A percentile compares a stretch with the other conserved stretches of the same genome.
phyloP scores from a whole-genome alignment of 2,329 filamentous ascomycete species.

The Tolypocladium guangdongense region DNA sequence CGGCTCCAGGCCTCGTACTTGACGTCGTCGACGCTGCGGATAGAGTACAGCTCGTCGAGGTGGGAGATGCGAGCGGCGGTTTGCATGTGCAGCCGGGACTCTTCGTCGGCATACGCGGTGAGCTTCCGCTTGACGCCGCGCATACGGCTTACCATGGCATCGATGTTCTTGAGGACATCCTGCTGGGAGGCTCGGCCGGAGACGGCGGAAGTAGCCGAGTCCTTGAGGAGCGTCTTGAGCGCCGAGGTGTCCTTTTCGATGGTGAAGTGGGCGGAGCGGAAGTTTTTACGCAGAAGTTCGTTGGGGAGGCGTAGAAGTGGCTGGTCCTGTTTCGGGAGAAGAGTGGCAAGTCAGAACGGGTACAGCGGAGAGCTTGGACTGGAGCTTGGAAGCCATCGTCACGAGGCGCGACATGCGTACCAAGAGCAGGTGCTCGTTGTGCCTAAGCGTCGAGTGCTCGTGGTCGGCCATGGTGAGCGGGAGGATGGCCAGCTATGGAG shows the following conservation, averaged over 20 bases:
- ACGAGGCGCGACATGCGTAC: constrained; percentile 30
- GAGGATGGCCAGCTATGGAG: neutral
- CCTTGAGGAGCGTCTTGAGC: constrained; percentile 49
- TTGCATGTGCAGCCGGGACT: constrained; percentile 64
- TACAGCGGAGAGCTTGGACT: neutral
- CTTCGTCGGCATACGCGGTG: constrained; percentile 64
- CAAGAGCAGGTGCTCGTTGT: constrained; percentile 65
- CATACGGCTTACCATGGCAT: constrained; percentile 77
- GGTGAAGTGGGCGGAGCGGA: constrained; percentile 70
- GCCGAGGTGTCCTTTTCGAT: constrained; percentile 61
- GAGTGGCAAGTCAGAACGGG: neutral
- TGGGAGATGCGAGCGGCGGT: constrained; percentile 69
- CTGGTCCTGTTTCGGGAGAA: constrained; percentile 56
- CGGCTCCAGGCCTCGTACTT: constrained; percentile 89
- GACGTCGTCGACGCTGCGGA: constrained; percentile 77
- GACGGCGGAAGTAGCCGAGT: constrained; percentile 56
- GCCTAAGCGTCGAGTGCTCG: constrained; percentile 57
- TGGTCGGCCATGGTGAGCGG: constrained; percentile 41
- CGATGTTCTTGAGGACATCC: constrained; percentile 69
- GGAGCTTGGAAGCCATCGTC: neutral
- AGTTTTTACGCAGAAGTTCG: constrained; percentile 88
- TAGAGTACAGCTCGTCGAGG: constrained; percentile 67
- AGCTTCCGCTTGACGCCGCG: constrained; percentile 84
- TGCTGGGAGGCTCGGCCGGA: constrained; percentile 50
- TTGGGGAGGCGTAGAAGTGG: constrained; percentile 85